Conservation (phyloP, 2,329 filamentous ascomycete species). For the Domatiomyces globalis region DNA sequence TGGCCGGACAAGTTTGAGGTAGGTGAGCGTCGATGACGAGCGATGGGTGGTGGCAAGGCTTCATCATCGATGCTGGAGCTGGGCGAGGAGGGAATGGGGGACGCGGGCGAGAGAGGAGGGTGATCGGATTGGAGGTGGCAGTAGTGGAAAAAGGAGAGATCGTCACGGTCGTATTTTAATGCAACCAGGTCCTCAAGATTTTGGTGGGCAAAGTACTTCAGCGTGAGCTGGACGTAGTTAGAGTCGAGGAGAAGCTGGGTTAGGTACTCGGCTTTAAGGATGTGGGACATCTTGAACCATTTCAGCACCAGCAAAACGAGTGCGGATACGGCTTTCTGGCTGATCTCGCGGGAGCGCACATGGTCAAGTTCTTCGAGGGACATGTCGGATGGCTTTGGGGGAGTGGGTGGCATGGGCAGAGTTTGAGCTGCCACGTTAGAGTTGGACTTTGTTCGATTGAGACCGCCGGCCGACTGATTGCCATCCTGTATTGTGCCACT, state of each 20-base stretch:
- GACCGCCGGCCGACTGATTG: slow-evolving; percentile 32
- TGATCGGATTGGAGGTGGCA: slow-evolving; percentile 62
- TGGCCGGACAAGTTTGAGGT: slow-evolving; percentile 22
- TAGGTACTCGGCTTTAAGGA: slow-evolving; percentile 91
- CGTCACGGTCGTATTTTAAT: slow-evolving; percentile 66
- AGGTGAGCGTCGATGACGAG: slow-evolving; percentile 40
- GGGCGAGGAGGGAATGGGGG: slow-evolving; percentile 17
- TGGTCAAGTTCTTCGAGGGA: slow-evolving; percentile 65
- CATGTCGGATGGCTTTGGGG: slow-evolving; percentile 20
- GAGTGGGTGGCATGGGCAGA: slow-evolving; percentile 16
- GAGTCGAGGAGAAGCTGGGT: slow-evolving; percentile 87
- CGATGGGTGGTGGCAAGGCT: slow-evolving; percentile 70
- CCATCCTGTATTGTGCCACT: slow-evolving; percentile 31
- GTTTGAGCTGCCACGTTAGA: slow-evolving; percentile 11
- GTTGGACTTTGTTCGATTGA: slow-evolving; percentile 17
- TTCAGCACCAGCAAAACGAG: slow-evolving; percentile 78
- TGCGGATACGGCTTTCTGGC: slow-evolving; percentile 80
- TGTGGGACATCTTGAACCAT: slow-evolving; percentile 90
- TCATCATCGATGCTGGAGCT: slow-evolving; percentile 47
- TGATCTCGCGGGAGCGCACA: slow-evolving; percentile 69
- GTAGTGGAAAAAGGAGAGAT: slow-evolving; percentile 86
- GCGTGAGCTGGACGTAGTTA: slow-evolving; percentile 80
- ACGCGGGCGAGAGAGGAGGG: slow-evolving; percentile 24
- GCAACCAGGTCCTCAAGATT: slow-evolving; percentile 85
- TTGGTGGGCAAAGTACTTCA: slow-evolving; percentile 89